Percentiles rank a stretch among this genome's conserved stretches.
Evolutionary conservation across 257 asterid genomes (phyloP).

Genomic region (Solanum paucissectum): DNA sequence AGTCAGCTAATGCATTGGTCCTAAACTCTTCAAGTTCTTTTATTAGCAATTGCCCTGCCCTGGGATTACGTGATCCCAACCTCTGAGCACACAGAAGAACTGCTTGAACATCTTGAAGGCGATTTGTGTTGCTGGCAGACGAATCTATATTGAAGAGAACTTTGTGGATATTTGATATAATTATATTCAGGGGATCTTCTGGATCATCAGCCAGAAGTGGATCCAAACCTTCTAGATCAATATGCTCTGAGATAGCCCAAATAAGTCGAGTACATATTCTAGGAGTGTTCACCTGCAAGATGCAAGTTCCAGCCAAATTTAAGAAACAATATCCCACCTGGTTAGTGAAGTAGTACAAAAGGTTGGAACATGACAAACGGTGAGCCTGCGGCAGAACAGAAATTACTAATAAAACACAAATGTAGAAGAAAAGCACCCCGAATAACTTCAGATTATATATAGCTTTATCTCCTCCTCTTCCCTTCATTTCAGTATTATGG

Average conservation of each 20-base stretch:
- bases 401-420: not conserved
- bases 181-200: slow-evolving; percentile 65
- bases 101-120: slow-evolving; percentile 87
- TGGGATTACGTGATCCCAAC: slow-evolving; percentile 72
- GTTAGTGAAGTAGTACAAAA: not conserved
- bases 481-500: not conserved
- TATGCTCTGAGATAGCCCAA: slow-evolving; percentile 85
- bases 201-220: slow-evolving; percentile 92
- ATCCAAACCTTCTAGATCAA: slow-evolving; percentile 75
- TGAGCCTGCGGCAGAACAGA: not conserved
- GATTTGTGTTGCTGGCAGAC: slow-evolving; percentile 56
- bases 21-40: slow-evolving; percentile 87
- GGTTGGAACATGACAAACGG: not conserved
- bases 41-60: slow-evolving; percentile 72
- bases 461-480: not conserved
- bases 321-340: not conserved
- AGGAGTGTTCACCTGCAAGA: slow-evolving; percentile 76
- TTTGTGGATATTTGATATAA: slow-evolving; percentile 59
- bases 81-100: slow-evolving; percentile 82
- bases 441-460: not conserved
- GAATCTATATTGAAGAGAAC: slow-evolving; percentile 63
- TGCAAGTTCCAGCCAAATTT: not conserved
- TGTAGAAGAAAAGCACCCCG: not conserved
- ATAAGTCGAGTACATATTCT: slow-evolving; percentile 68
- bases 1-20: slow-evolving; percentile 59